These are phyloP conservation scores for Panaeolus cyanescens DNA, from an alignment of 768 basidiomycete genomes.

Conservation along the genomic window DNA sequence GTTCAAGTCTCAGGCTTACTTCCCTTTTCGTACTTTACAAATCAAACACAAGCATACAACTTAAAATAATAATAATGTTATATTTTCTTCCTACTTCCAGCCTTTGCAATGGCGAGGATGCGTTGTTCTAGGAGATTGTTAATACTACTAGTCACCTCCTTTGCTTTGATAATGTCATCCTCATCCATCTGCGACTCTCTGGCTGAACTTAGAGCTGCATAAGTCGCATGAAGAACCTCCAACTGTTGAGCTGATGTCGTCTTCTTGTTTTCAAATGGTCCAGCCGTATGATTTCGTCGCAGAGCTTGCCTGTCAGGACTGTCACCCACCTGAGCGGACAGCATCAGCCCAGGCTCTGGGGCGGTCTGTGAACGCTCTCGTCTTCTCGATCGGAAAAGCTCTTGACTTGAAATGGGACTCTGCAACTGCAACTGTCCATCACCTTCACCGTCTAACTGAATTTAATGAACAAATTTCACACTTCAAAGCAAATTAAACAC, in stretches of 20 bases:
- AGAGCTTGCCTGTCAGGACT: conserved; percentile 22
- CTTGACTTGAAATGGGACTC: conserved; percentile 17
- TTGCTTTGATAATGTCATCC: conserved; percentile 49
- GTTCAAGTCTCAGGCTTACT: conserved; percentile 2
- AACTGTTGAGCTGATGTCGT: conserved; percentile 39
- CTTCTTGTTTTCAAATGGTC: conserved; percentile 9
- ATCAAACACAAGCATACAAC: conserved; percentile 1
- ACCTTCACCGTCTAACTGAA: not conserved
- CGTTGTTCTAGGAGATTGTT: conserved; percentile 19
- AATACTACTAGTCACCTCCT: conserved; percentile 46
- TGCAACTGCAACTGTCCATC: conserved; percentile 13
- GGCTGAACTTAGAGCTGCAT: conserved; percentile 36
- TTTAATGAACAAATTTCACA: too few relatives aligned
- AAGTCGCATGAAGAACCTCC: conserved; percentile 44
- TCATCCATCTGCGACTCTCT: conserved; percentile 51
- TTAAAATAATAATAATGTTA: not conserved
- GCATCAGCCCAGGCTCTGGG: conserved; percentile 13
- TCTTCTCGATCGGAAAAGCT: conserved; percentile 12
- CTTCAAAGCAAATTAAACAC: not conserved
- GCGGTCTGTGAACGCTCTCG: conserved; percentile 23
- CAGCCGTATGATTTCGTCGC: conserved; percentile 34
- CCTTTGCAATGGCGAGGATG: not conserved
- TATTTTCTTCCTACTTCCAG: not conserved
- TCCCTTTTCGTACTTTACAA: not conserved
- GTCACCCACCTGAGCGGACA: conserved; percentile 2